Conservation (phyloP, 2,329 filamentous ascomycete genomes). For the Colletotrichum abscissum region DNA sequence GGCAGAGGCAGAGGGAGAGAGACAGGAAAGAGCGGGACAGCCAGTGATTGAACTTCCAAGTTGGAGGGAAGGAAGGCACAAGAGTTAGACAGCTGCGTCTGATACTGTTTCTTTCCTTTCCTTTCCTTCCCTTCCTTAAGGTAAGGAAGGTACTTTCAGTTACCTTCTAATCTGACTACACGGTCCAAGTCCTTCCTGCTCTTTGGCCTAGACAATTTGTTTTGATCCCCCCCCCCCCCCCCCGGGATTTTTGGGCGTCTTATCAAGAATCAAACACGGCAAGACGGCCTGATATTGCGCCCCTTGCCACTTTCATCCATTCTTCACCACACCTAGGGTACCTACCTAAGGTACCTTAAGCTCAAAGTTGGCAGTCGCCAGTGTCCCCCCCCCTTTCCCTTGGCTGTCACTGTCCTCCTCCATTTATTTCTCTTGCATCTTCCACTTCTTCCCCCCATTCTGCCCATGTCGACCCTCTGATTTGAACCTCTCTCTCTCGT, state of each 20-base stretch:
- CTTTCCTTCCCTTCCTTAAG: background rate
- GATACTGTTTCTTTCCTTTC: background rate
- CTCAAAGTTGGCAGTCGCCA: background rate
- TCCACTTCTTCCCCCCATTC: background rate
- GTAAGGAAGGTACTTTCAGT: background rate
- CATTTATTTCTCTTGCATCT: background rate
- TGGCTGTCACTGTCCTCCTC: background rate
- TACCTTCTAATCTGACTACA: background rate
- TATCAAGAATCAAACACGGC: background rate
- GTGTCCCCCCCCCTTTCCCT: background rate
- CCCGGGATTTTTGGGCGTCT: background rate
- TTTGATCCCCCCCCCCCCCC: no score
- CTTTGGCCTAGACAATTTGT: background rate
- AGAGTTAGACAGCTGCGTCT: background rate
- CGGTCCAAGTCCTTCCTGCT: background rate
- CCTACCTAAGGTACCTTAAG: no score
- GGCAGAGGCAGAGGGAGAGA: background rate
- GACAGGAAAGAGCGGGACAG: background rate
- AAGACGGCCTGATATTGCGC: background rate
- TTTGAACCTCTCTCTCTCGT: background rate
- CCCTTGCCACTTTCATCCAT: background rate
- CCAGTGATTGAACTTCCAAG: background rate
- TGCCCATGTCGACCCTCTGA: background rate
- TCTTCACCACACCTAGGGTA: background rate
- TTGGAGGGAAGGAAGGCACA: background rate